A percentile compares a stretch with the other conserved stretches of the same genome.
These are phyloP conservation scores for Solanum sejunctum DNA, from an alignment of 257 asterid genomes.

Conservation along the genomic window DNA sequence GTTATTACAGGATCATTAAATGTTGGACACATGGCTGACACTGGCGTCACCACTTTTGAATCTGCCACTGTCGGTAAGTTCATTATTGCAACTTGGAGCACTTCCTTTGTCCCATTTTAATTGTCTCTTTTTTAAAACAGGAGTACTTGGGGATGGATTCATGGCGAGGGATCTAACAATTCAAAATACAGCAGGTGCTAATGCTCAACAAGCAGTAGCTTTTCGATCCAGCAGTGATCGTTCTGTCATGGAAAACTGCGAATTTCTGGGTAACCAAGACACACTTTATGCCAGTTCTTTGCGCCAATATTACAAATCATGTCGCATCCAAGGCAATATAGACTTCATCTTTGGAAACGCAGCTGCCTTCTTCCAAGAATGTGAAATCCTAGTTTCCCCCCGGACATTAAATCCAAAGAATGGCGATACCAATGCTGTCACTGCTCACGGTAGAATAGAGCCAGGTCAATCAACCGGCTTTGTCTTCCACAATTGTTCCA, in stretches of 20 bases:
- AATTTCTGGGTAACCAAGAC: constrained; percentile 46
- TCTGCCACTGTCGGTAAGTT: constrained; percentile 27
- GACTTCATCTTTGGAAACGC: constrained; percentile 49
- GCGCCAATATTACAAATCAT: constrained; percentile 44
- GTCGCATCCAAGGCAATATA: constrained; percentile 40
- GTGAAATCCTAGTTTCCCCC: constrained; percentile 27
- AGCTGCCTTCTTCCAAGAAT: constrained; percentile 32
- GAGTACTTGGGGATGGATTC: constrained; percentile 40
- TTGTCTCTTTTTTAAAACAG: background rate
- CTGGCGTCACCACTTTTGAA: constrained; percentile 18
- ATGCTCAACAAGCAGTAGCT: constrained; percentile 47
- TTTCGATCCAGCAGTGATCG: constrained; percentile 35
- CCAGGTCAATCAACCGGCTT: constrained; percentile 40
- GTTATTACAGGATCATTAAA: constrained; percentile 31
- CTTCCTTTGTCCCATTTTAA: background rate
- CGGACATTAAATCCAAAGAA: constrained; percentile 25
- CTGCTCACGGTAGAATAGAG: constrained; percentile 41
- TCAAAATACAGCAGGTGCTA: constrained; percentile 43
- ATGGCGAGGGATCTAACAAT: constrained; percentile 37
- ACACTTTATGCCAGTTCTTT: constrained; percentile 32
- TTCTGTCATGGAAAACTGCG: constrained; percentile 30
- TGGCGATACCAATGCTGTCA: constrained; percentile 38
- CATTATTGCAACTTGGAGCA: too few relatives aligned
- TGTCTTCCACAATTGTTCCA: constrained; percentile 26
- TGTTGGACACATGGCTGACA: constrained; percentile 12